These are phyloP conservation scores for Henckelia pumila DNA, from an alignment of 257 asterid genomes.

Conservation along the genomic window DNA sequence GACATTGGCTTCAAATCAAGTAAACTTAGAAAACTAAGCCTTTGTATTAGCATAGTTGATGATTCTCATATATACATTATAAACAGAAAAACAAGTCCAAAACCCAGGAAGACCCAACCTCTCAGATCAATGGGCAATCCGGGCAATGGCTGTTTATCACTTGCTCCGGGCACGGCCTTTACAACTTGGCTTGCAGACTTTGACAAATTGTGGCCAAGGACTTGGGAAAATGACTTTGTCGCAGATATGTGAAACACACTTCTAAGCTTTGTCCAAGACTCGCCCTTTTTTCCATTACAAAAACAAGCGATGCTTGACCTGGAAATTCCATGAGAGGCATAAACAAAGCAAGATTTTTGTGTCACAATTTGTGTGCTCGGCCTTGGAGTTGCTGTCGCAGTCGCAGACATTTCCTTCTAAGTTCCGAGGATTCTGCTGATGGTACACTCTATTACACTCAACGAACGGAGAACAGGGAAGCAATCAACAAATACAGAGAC, in stretches of 20 bases:
- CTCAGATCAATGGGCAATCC: slow-evolving; percentile 47
- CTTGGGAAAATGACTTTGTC: slow-evolving; percentile 25
- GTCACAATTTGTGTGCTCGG: slow-evolving; percentile 34
- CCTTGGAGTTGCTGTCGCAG: slow-evolving; percentile 28
- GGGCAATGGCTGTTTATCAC: slow-evolving; percentile 33
- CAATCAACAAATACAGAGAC: too few relatives aligned
- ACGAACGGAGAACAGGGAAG: too few relatives aligned
- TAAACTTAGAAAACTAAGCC: too few relatives aligned
- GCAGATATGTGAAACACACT: slow-evolving; percentile 31
- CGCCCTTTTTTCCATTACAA: slow-evolving; percentile 25
- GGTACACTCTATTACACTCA: background rate
- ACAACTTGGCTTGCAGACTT: slow-evolving; percentile 29
- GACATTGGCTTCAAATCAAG: too few relatives aligned
- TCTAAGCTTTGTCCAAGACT: slow-evolving; percentile 28
- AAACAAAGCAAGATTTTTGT: slow-evolving; percentile 27
- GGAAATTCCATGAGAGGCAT: slow-evolving; percentile 25
- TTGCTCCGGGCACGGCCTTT: slow-evolving; percentile 40
- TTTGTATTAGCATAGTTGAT: too few relatives aligned
- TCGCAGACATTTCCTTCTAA: slow-evolving; percentile 33
- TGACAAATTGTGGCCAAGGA: slow-evolving; percentile 10
- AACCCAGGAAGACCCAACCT: slow-evolving; percentile 29
- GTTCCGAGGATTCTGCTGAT: slow-evolving; percentile 23
- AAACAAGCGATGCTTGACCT: slow-evolving; percentile 27
- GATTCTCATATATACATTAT: background rate
- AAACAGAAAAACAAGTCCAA: background rate